These are phyloP conservation scores for Diaporthe velutina DNA, from an alignment of 2,329 filamentous ascomycete species.

Conservation along the genomic window DNA sequence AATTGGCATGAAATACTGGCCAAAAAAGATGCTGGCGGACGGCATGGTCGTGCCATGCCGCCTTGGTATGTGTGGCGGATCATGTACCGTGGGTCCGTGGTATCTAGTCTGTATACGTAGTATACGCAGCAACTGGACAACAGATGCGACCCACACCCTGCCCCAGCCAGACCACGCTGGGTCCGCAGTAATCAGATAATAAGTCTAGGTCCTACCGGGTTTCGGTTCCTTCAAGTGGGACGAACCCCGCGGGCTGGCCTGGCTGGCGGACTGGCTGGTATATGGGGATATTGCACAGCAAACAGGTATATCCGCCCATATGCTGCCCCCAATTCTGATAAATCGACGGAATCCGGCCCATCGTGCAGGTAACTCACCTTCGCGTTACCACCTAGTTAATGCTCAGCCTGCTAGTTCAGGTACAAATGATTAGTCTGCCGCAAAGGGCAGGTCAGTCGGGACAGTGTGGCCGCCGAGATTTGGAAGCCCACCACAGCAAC, in stretches of 20 bases:
- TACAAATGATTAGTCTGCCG: conserved; percentile 17
- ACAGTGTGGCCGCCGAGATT: conserved; percentile 20
- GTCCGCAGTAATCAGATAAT: conserved; percentile 5
- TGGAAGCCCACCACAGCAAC: conserved; percentile 27
- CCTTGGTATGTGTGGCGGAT: conserved; percentile 17
- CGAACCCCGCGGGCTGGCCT: conserved; percentile 24
- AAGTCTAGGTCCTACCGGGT: conserved; percentile 25
- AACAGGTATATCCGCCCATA: not conserved
- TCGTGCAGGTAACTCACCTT: not conserved
- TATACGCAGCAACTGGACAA: conserved; percentile 1
- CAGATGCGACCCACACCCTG: conserved; percentile 15
- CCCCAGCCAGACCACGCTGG: conserved; percentile 24
- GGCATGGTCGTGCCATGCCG: conserved; percentile 14
- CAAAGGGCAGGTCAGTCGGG: conserved; percentile 29
- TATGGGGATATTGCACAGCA: conserved; percentile 15
- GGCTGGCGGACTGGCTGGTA: conserved; percentile 14
- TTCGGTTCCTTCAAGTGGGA: conserved; percentile 30
- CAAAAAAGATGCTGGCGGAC: not conserved
- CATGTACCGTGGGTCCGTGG: conserved; percentile 10
- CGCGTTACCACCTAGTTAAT: not conserved
- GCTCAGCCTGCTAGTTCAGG: conserved; percentile 19
- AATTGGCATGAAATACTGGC: not conserved
- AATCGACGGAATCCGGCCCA: not conserved
- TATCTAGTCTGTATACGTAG: not conserved
- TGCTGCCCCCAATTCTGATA: not conserved